These are phyloP conservation scores for Saccharomycopsis fermentans DNA, from an alignment of 805 yeast species.

Conservation along the genomic window DNA sequence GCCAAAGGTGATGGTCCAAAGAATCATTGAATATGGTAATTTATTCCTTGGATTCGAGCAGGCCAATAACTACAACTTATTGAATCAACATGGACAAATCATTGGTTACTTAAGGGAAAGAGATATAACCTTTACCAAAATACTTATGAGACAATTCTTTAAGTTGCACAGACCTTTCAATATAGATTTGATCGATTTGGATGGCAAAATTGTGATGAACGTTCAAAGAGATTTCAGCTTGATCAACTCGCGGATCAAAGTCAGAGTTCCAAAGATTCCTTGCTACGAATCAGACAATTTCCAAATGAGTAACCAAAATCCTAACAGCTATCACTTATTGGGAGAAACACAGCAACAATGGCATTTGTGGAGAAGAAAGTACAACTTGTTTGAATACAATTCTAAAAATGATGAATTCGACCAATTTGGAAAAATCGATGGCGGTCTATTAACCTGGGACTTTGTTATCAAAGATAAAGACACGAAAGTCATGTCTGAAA, in stretches of 20 bases:
- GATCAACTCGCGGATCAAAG: conserved; percentile 80
- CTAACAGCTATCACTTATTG: conserved; percentile 28
- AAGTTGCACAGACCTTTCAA: conserved; percentile 79
- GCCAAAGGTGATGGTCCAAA: conserved; percentile 79
- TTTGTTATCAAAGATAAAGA: conserved; percentile 62
- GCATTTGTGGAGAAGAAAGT: conserved; percentile 90
- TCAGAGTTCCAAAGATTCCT: conserved; percentile 45
- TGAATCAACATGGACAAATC: conserved; percentile 63
- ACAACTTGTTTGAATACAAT: conserved; percentile 55
- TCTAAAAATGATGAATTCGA: conserved; percentile 35
- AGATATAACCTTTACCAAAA: conserved; percentile 43
- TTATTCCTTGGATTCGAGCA: conserved; percentile 85
- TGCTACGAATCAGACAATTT: conserved; percentile 26
- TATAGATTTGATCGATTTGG: conserved; percentile 58
- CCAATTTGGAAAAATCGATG: conserved; percentile 83
- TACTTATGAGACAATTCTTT: conserved; percentile 73
- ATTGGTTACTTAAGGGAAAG: conserved; percentile 78
- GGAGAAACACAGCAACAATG: conserved; percentile 90
- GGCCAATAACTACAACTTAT: conserved; percentile 66
- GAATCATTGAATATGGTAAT: conserved; percentile 84
- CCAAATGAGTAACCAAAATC: conserved; percentile 26
- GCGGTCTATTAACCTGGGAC: conserved; percentile 77
- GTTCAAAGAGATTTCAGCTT: conserved; percentile 78
- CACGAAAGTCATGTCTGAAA: conserved; percentile 57
- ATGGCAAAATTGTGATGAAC: conserved; percentile 50